These are phyloP conservation scores for Leptographium procerum DNA, from an alignment of 2,329 filamentous ascomycete species.

Conservation along the genomic window DNA sequence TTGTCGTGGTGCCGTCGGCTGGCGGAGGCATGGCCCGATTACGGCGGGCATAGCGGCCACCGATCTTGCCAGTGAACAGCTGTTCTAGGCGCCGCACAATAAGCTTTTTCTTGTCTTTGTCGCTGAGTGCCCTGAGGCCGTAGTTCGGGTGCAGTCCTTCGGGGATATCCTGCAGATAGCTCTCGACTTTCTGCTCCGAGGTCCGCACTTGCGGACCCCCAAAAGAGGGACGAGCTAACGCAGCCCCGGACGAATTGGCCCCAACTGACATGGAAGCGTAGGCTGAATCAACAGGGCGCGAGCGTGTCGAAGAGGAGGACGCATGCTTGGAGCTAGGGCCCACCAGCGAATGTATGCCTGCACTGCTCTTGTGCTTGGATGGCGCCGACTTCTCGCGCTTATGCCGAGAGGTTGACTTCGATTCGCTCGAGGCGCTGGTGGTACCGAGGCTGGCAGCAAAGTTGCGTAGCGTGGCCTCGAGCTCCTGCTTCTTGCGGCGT, in stretches of 20 bases:
- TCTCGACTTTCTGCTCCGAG: slow-evolving; percentile 51
- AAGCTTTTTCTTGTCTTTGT: slow-evolving; percentile 64
- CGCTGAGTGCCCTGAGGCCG: slow-evolving; percentile 43
- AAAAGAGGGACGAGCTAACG: slow-evolving; percentile 24
- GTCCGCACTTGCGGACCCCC: slow-evolving; percentile 25
- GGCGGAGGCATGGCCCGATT: slow-evolving; percentile 12
- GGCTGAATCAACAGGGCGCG: slow-evolving; percentile 47
- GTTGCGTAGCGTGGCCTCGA: slow-evolving; percentile 61
- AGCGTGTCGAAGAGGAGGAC: slow-evolving; percentile 41
- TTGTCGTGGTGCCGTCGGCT: background rate
- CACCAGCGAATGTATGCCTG: slow-evolving; percentile 20
- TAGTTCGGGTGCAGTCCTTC: slow-evolving; percentile 53
- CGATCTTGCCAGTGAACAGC: slow-evolving; percentile 63
- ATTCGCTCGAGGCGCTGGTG: slow-evolving; percentile 34
- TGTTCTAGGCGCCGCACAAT: slow-evolving; percentile 69
- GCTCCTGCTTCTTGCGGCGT: slow-evolving; percentile 59
- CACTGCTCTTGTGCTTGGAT: slow-evolving; percentile 15
- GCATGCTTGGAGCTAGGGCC: slow-evolving; percentile 38
- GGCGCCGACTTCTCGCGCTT: slow-evolving; percentile 29
- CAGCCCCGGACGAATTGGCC: slow-evolving; percentile 30
- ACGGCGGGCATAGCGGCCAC: slow-evolving; percentile 25
- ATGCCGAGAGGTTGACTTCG: slow-evolving; percentile 24
- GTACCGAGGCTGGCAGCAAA: slow-evolving; percentile 50
- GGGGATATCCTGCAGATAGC: slow-evolving; percentile 62
- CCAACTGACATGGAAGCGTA: slow-evolving; percentile 56